Percentiles rank a stretch among this genome's conserved stretches.
Evolutionary conservation across 352 stramenopile species (phyloP).

Genomic region (Pilasporangium apinafurcum): DNA sequence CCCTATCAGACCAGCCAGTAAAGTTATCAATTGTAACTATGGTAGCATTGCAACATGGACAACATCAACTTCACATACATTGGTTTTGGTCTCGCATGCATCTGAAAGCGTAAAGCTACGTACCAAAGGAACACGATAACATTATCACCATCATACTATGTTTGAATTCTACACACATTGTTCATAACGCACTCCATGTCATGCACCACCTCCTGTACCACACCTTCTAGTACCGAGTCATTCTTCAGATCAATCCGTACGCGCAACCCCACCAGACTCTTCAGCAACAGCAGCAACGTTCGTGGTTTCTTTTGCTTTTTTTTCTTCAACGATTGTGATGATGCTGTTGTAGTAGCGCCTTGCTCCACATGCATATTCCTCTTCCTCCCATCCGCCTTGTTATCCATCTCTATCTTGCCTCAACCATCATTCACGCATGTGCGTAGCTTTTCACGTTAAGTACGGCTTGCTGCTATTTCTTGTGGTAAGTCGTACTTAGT

Average conservation of each 20-base stretch:
- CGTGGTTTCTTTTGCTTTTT: constrained; percentile 21
- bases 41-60: background rate
- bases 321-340: constrained; percentile 5
- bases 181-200: constrained; percentile 71
- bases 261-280: constrained; percentile 77
- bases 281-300: constrained; percentile 72
- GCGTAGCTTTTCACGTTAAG: background rate
- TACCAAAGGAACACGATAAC: background rate
- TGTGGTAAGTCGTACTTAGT: constrained; percentile 1
- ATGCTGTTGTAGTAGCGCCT: no score
- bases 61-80: constrained; percentile 17
- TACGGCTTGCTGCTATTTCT: constrained; percentile 1
- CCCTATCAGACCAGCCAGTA: constrained; percentile 27
- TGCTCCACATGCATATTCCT: no score
- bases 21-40: background rate
- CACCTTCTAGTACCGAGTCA: constrained; percentile 65
- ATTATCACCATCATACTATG: no score
- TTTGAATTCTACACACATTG: background rate
- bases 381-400: no score
- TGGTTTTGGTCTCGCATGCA: constrained; percentile 66
- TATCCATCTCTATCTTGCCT: background rate
- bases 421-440: background rate
- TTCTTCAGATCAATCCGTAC: constrained; percentile 84
- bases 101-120: constrained; percentile 68
- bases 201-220: constrained; percentile 77